Evolutionary conservation across 2,329 filamentous ascomycete species (phyloP).

Genomic region (Pyrenophora seminiperda): DNA sequence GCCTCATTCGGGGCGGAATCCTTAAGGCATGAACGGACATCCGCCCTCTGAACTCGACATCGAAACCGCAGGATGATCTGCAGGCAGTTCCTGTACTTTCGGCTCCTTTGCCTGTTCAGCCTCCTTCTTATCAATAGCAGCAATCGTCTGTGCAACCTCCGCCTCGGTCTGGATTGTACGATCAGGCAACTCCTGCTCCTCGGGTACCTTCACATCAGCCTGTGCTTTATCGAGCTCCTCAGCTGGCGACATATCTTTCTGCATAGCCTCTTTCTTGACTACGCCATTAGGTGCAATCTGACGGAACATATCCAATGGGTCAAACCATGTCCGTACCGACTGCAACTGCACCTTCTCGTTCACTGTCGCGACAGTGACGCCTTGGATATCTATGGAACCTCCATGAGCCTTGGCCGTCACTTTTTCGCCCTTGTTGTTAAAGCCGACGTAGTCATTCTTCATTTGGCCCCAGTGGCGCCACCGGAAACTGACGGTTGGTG

Average conservation of each 20-base stretch:
- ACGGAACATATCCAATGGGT: conserved; percentile 69
- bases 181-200: conserved; percentile 24
- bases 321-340: conserved; percentile 67
- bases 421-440: conserved; percentile 67
- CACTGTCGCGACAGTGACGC: conserved; percentile 65
- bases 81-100: conserved; percentile 9
- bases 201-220: conserved; percentile 13
- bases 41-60: conserved; percentile 1
- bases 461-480: conserved; percentile 73
- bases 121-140: conserved; percentile 15
- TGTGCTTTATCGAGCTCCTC: conserved; percentile 35
- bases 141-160: conserved; percentile 15
- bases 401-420: conserved; percentile 66
- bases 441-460: conserved; percentile 68
- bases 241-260: conserved; percentile 39
- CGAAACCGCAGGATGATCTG: conserved; percentile 12
- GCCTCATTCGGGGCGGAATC: background rate
- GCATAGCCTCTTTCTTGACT: conserved; percentile 52
- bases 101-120: background rate
- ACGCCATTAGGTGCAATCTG: conserved; percentile 62
- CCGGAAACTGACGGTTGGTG: conserved; percentile 64
- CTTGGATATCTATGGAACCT: conserved; percentile 66
- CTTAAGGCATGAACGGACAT: conserved; percentile 19
- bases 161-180: conserved; percentile 16
- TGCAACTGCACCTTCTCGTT: conserved; percentile 65